Evolutionary conservation across 2,329 filamentous ascomycete genomes (phyloP), one percentile per base, ranked within the genome.

Genomic region (Colletotrichum graminicola): DNA sequence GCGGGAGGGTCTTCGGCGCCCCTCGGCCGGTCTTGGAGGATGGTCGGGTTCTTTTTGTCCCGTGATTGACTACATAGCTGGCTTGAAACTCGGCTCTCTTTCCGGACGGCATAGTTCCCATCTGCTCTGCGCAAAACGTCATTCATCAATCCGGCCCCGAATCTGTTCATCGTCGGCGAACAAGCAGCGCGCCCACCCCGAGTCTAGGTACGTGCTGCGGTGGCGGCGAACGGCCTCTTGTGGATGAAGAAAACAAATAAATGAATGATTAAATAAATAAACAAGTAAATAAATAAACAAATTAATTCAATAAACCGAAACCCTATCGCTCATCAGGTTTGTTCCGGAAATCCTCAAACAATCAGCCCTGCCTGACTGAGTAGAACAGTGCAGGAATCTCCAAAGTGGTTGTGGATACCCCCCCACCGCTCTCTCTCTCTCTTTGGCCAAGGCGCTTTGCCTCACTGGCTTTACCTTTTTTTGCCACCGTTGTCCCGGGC

Each of bases 371-470:
- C 16, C 39, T 16, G 36, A 14, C 12, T 39, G 11, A 14, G 36
- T 14, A 39, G 12, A 34, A 41, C 39, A 71, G 68, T 67, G 68
- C 68, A 71, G 68, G 68, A 71, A 71, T 34, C n/a, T 67, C 11
- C 43, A 71, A 57, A 71, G 68, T 71, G 68, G 29, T 47, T 56
- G 63, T 71, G 67, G 67, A 60, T 60, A 45, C 23, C 39, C 45
- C 45, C 56, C 2, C 14, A 45, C 39, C 23, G 10, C 36, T 12
- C 36, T 39, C 5, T 18, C 39, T 41, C 16, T 41, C 14, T 18
- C 5, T 16, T 14, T 18, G 26, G 8, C 16, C 26, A 12, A 52
- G 26, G 7, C 16, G 12, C 21, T 43, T 29, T 29, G 16, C 10
- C 21, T n/a, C n/a, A 2, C 26, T 47, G 7, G 41, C 7, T 8